Conservation (phyloP, 805 yeast species). For the Ogataea ramenticola region DNA sequence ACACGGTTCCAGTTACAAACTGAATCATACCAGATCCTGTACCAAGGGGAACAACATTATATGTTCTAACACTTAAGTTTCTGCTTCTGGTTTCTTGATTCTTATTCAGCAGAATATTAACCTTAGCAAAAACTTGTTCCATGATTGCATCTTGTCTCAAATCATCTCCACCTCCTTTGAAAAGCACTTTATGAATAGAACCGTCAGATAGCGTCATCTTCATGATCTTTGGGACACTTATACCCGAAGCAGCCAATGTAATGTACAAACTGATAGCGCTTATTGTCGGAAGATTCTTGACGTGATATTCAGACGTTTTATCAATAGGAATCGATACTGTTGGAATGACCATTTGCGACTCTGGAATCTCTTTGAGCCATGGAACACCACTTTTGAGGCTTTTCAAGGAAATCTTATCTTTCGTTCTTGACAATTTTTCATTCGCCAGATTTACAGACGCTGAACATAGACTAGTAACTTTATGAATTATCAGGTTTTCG, state of each 20-base stretch:
- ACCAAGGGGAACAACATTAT: slow-evolving; percentile 85
- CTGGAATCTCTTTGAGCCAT: slow-evolving; percentile 49
- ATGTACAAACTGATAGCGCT: slow-evolving; percentile 36
- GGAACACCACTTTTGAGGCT: slow-evolving; percentile 39
- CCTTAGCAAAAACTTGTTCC: slow-evolving; percentile 94
- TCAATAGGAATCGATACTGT: slow-evolving; percentile 42
- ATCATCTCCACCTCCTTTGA: slow-evolving; percentile 89
- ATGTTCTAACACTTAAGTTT: slow-evolving; percentile 65
- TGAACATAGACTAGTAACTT: slow-evolving; percentile 44
- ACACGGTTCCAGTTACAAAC: slow-evolving; percentile 71
- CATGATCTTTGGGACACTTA: slow-evolving; percentile 81
- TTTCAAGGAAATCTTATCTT: slow-evolving; percentile 20
- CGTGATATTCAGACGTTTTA: slow-evolving; percentile 33
- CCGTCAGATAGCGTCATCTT: slow-evolving; percentile 55
- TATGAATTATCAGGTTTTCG: slow-evolving; percentile 24
- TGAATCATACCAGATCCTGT: slow-evolving; percentile 85
- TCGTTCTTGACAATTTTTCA: slow-evolving; percentile 31
- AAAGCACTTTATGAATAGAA: slow-evolving; percentile 42
- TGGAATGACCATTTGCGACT: slow-evolving; percentile 56
- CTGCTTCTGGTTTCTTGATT: slow-evolving; percentile 52
- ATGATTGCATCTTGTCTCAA: slow-evolving; percentile 92
- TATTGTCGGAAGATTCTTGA: slow-evolving; percentile 25
- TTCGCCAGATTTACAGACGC: slow-evolving; percentile 46
- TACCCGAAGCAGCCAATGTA: slow-evolving; percentile 69
- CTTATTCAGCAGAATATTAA: slow-evolving; percentile 53